Conservation (phyloP, 116 monocot genomes). For the Posidonia oceanica region DNA sequence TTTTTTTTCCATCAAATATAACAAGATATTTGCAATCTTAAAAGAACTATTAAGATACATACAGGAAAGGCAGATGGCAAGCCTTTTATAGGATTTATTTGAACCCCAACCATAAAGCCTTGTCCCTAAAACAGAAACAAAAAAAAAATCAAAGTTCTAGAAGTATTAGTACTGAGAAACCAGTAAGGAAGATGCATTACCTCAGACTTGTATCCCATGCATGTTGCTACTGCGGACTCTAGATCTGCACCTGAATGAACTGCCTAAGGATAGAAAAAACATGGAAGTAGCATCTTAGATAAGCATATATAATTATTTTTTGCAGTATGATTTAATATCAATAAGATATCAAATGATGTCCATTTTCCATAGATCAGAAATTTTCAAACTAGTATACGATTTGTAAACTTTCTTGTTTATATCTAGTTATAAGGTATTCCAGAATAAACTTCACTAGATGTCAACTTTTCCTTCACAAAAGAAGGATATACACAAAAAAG, state of each 20-base stretch:
- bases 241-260: constrained; percentile 97
- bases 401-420: too few species aligned
- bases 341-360: neutral
- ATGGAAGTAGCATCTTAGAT: neutral
- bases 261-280: constrained; percentile 11
- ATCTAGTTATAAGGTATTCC: too few species aligned
- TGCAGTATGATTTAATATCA: neutral
- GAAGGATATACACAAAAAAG: too few species aligned
- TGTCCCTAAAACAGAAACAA: constrained; percentile 32
- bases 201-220: constrained; percentile 82
- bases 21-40: neutral
- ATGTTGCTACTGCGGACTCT: constrained; percentile 92
- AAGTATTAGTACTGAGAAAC: too few species aligned
- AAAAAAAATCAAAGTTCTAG: neutral
- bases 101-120: constrained; percentile 98
- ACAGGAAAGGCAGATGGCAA: constrained; percentile 89
- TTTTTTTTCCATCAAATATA: too few species aligned
- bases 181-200: constrained; percentile 21
- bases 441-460: too few species aligned
- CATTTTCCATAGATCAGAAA: too few species aligned
- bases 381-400: too few species aligned
- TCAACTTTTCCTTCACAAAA: too few species aligned
- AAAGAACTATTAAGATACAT: constrained; percentile 16
- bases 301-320: neutral
- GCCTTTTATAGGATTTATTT: constrained; percentile 85